Evolutionary conservation across 2,329 filamentous ascomycete species (phyloP).

Genomic region (Plenodomus biglobosus): DNA sequence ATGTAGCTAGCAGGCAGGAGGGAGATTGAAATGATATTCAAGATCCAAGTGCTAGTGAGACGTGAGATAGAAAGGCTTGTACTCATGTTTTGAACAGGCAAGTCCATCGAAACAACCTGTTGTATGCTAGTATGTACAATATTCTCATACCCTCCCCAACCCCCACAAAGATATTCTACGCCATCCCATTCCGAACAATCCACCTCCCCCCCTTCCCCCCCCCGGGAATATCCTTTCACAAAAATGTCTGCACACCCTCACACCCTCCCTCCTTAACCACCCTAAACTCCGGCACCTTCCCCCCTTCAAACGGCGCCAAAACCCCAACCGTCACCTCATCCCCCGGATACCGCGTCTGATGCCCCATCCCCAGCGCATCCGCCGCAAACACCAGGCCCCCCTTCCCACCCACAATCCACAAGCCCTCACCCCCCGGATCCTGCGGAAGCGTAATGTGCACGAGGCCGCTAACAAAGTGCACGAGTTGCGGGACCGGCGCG

Average conservation of each 20-base stretch:
- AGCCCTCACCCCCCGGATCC: constrained; percentile 15
- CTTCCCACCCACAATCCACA: constrained; percentile 39
- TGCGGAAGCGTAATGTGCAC: constrained; percentile 38
- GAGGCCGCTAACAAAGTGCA: constrained; percentile 38
- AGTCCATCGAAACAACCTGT: too few species aligned
- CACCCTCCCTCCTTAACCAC: constrained; percentile 19
- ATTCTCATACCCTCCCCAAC: too few species aligned
- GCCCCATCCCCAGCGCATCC: constrained; percentile 36
- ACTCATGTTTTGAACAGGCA: too few species aligned
- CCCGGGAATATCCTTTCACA: not conserved
- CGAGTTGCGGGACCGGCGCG: constrained; percentile 39
- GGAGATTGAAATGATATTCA: too few species aligned
- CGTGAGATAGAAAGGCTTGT: too few species aligned
- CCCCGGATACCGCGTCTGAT: constrained; percentile 36
- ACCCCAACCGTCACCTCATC: constrained; percentile 35
- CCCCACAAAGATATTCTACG: too few species aligned
- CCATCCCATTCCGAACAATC: not conserved
- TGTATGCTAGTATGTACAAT: too few species aligned
- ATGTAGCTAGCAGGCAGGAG: too few species aligned
- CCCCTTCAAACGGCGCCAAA: constrained; percentile 30
- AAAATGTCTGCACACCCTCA: constrained; percentile 10
- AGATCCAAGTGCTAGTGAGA: too few species aligned
- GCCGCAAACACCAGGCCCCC: constrained; percentile 36
- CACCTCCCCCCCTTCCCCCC: not conserved
- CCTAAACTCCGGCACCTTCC: constrained; percentile 22